Evolutionary conservation across 2,329 filamentous ascomycete genomes (phyloP).

Genomic region (Ceratocystis smalleyi): DNA sequence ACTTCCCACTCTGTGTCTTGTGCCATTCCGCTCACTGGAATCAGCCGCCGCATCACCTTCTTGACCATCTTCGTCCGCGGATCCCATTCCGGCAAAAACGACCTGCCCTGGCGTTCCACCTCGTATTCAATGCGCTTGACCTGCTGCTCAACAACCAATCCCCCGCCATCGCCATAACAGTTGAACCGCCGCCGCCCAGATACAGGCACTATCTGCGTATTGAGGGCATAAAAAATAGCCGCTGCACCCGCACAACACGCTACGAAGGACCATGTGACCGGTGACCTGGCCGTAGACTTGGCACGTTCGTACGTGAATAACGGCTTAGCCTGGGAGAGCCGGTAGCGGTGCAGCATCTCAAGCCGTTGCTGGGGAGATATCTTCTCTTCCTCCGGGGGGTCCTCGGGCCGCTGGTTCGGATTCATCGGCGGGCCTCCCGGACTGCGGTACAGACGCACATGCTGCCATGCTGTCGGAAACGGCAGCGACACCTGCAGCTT

Average conservation of each 20-base stretch:
- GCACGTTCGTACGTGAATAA: conserved; percentile 25
- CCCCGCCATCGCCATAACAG: conserved; percentile 34
- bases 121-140: conserved; percentile 42
- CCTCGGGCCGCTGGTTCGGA: conserved; percentile 12
- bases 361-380: conserved; percentile 8
- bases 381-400: conserved; percentile 8
- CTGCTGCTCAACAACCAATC: conserved; percentile 37
- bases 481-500: too few relatives aligned
- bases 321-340: conserved; percentile 24
- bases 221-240: conserved; percentile 46
- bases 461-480: not conserved
- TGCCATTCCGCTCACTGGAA: conserved; percentile 49
- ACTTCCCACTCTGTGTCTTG: conserved; percentile 50
- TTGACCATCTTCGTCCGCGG: conserved; percentile 37
- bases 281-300: conserved; percentile 23
- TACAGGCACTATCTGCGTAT: conserved; percentile 58
- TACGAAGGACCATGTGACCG: conserved; percentile 28
- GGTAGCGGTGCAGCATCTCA: conserved; percentile 16
- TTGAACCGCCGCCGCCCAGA: conserved; percentile 62
- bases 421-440: conserved; percentile 12
- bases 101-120: conserved; percentile 34
- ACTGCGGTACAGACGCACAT: conserved; percentile 6
- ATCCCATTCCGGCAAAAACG: conserved; percentile 45
- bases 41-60: conserved; percentile 48
- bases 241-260: conserved; percentile 30